These are phyloP conservation scores for Penicillium cataractarum DNA, from an alignment of 495 filamentous ascomycete genomes.

Conservation along the genomic window DNA sequence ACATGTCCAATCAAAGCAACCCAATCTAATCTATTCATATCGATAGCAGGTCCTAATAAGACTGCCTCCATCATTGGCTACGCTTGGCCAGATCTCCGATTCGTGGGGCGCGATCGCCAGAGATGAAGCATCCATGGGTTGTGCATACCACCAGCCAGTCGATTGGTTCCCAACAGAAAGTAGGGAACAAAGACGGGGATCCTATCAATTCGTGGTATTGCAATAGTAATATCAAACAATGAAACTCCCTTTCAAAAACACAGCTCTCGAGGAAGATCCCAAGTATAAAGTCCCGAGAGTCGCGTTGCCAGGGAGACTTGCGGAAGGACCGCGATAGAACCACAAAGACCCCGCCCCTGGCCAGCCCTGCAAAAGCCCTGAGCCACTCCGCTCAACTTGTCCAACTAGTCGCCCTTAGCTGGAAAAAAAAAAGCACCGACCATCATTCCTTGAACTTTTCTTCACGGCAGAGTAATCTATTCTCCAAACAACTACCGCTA, in stretches of 20 bases:
- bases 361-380: neutral
- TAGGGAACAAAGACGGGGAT: no score
- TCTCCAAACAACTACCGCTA: neutral
- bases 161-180: neutral
- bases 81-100: neutral
- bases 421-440: neutral
- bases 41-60: neutral
- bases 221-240: neutral
- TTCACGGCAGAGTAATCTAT: neutral
- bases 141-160: neutral
- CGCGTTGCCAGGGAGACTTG: slow-evolving; percentile 1
- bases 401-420: slow-evolving; percentile 2
- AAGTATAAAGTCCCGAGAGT: neutral
- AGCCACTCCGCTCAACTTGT: neutral
- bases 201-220: neutral
- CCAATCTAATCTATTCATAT: neutral
- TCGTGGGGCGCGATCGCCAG: slow-evolving; percentile 12
- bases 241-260: no score
- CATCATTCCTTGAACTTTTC: neutral
- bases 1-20: neutral
- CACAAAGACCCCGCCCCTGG: neutral
- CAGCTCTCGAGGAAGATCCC: neutral
- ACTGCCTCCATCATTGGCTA: neutral
- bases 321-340: neutral
- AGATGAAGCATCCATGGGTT: slow-evolving; percentile 16